Base-by-base conservation (phyloP, 1,139 yeast species). In the Blastobotrys serpentis region DNA sequence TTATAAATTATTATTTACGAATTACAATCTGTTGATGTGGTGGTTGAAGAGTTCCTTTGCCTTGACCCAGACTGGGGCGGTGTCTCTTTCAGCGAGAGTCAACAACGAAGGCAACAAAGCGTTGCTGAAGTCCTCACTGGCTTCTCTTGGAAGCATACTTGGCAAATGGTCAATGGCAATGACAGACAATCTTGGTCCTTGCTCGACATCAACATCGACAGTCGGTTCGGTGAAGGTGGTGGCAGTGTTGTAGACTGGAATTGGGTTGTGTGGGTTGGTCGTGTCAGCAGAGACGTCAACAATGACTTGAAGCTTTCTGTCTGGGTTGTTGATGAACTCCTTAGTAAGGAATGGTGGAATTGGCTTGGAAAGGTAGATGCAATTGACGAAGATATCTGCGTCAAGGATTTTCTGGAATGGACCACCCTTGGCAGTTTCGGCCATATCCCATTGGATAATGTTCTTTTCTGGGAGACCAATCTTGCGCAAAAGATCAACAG, bases 261-360 rank as follows among this genome's bases (percentile, higher is more conserved):
- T 80, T 53, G 98, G 98, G 73, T 92, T 92, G 75, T 89, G 94
- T 52, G 98, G 98, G 70, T 92, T 94, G 49, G 98, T 92, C 46
- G 98, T 92, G 71, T 94, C 98, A 51, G 98, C 98, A 50, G 96
- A 87, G 50, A 92, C 98, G 69, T 92, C 98, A 46, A 92, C 97
- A 56, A 94, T 88, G 17, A 94, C 87, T 68, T 92, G 83, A 65
- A 92, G 79, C 58, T 78, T 83, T 79, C 98, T 86, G 47, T 66
- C 60, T 52, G 72, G 70, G 50, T 68, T 71, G 71, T 86, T 85
- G 67, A 92, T 78, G 52, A 78, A 68, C 30, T 85, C 86, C 60
- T 68, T 69, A 70, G 84, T 81, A 65, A 89, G 76, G 66, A 92
- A 94, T 51, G 98, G 97, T 43, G 98, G 84, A 63, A 92, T 92